Base-by-base conservation (phyloP, 2,329 filamentous ascomycete genomes). In the Fusarium concolor region DNA sequence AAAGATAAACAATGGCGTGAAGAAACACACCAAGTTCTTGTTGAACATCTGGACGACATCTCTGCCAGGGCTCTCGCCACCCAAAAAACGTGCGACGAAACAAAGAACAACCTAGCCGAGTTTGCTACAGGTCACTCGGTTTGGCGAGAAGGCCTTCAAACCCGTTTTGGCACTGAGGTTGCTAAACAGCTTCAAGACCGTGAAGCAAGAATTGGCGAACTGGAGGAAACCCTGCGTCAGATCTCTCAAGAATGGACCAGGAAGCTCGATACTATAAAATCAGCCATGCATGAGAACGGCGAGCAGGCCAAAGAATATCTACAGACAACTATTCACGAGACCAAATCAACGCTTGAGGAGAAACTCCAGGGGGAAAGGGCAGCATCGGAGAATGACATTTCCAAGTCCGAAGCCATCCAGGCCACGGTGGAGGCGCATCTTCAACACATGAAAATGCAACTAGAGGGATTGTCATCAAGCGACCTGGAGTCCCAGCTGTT, bases 331-430 rank as follows among this genome's bases (percentile, higher is more conserved):
- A 53, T 72, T 14, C 41, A 56, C 2, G 65, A 67, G 8, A 65
- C 78, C 56, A 67, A 53, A 22, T 38, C 37, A 7, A 50, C 56
- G 10, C 57, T 79, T 17, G 64, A 74, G 14, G 35, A 69, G 26
- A 68, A 69, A 2, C 64, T 79, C 39, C 55, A 62, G 10, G 52
- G 66, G 41, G 72, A 72, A 37, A 72, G 47, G 45, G 52, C 51
- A 22, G 65, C 58, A 18, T 70, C 68, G 8, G 68, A 74, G 24
- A 55, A 43, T 17, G 51, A 50, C 10, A 52, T 70, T n/a, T 57
- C 35, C 11, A 53, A 65, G 37, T 68, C 70, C 17, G 57, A 69
- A 29, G 39, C 28, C 15, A 42, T 68, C 8, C 61, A 66, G 5
- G 33, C 43, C 22, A 50, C 47, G 15, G 29, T 77, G 10, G 60